Percentiles rank a stretch among this genome's conserved stretches.
These are phyloP conservation scores for Tylopilus sp. DNA, from an alignment of 1,284 basidiomycete genomes.

Conservation along the genomic window DNA sequence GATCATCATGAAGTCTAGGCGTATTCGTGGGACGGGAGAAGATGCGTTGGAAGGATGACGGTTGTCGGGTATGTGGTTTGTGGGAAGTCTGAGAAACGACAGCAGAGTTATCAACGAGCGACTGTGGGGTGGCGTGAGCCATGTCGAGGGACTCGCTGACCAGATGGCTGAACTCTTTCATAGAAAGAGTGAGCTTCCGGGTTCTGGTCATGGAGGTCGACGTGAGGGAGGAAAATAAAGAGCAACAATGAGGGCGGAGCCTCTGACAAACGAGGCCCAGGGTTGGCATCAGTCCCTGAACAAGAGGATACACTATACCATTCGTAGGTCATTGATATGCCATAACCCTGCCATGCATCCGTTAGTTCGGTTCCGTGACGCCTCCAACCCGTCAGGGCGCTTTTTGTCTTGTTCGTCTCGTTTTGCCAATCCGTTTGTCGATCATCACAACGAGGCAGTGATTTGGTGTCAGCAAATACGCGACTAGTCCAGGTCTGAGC, in stretches of 20 bases:
- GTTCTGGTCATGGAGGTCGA: slow-evolving; percentile 39
- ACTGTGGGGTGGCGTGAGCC: slow-evolving; percentile 15
- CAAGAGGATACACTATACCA: neutral
- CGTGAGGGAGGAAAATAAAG: slow-evolving; percentile 11
- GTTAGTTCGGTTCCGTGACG: too few relatives aligned
- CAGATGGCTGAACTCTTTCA: slow-evolving; percentile 47
- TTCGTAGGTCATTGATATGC: slow-evolving; percentile 30
- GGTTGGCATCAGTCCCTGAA: slow-evolving; percentile 23
- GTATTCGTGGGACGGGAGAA: slow-evolving; percentile 39
- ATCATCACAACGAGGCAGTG: too few relatives aligned
- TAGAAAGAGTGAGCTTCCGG: slow-evolving; percentile 39
- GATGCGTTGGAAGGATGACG: slow-evolving; percentile 42
- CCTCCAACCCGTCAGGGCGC: too few relatives aligned
- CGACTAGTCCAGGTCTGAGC: too few relatives aligned
- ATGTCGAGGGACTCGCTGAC: slow-evolving; percentile 45
- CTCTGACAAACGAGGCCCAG: slow-evolving; percentile 23
- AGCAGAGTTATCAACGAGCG: slow-evolving; percentile 36
- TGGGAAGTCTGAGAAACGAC: slow-evolving; percentile 29
- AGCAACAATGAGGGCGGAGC: slow-evolving; percentile 15
- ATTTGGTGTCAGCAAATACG: too few relatives aligned
- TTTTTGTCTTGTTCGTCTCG: too few relatives aligned
- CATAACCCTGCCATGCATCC: neutral
- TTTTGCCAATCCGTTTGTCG: too few relatives aligned
- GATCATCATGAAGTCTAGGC: slow-evolving; percentile 15
- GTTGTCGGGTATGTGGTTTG: slow-evolving; percentile 25